phyloP scores from a whole-genome alignment of 2,329 filamentous ascomycete species.

The Cladosporium sp. region DNA sequence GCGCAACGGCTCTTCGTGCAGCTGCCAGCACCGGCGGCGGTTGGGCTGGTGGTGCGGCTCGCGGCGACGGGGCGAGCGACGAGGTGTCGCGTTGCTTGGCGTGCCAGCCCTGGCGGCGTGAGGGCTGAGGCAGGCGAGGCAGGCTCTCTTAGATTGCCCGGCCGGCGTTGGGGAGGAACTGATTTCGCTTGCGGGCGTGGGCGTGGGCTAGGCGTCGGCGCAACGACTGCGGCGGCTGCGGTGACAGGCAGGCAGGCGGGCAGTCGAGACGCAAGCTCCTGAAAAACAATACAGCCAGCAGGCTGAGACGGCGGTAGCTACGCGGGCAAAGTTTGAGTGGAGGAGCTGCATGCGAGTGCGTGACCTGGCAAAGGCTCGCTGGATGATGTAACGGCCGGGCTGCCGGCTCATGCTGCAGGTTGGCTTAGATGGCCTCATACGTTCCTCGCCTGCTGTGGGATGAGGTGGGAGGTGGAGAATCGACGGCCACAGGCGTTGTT shows the following conservation, averaged over 20 bases:
- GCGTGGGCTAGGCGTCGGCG: neutral
- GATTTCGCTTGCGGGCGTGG: conserved; percentile 7
- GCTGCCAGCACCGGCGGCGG: too few species aligned
- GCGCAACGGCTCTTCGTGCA: too few species aligned
- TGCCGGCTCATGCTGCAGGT: neutral
- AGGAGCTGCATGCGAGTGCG: neutral
- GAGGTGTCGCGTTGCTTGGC: neutral
- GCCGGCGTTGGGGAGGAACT: conserved; percentile 3
- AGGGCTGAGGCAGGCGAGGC: neutral
- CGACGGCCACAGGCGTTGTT: too few species aligned
- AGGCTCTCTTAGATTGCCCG: conserved; percentile 5
- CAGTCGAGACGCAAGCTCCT: neutral
- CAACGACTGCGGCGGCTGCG: too few species aligned
- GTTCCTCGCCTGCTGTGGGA: too few species aligned
- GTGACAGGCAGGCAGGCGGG: neutral
- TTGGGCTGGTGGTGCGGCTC: too few species aligned
- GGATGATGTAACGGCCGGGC: neutral
- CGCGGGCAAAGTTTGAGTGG: neutral
- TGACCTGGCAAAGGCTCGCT: neutral
- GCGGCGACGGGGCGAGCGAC: too few species aligned
- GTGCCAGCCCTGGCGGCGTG: neutral
- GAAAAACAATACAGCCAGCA: neutral
- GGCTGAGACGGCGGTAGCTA: neutral
- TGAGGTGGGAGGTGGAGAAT: too few species aligned
- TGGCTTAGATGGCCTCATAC: too few species aligned